Base-by-base conservation (phyloP, 2,329 filamentous ascomycete genomes). In the Trichophyton equinum region DNA sequence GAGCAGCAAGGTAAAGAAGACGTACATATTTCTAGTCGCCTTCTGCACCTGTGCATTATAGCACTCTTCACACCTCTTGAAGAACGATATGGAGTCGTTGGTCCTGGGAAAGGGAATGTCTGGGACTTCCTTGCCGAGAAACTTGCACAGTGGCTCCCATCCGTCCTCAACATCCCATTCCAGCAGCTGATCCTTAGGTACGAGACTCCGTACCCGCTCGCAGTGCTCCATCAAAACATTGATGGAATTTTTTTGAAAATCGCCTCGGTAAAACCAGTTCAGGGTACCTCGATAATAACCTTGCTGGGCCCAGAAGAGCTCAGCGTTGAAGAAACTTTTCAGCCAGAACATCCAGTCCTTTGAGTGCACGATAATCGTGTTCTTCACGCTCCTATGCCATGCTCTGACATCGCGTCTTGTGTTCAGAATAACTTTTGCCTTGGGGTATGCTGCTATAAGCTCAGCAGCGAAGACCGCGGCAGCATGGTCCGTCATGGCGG, bases 351-450 rank as follows among this genome's bases (percentile, higher is more conserved):
- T 30, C 51, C 51, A 55, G 27, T 55, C 51, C 33, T n/a, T 55
- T 6, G 51, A 55, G 27, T 55, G 51, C 27, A 36, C 38, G 59
- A 38, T 20, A 6, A 59, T 69, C 69, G 33, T 72, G 80, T 63
- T 76, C 51, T 20, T 55, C 4, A 55, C 51, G n/a, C 51, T 55
- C 2, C 33, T 60, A 55, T 58, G 77, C 83, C 85, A 88, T 46
- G 82, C 81, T 70, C 87, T 78, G 42, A 87, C 82, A 61, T 87
- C 83, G 53, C 85, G 81, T 6, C 51, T 4, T 61, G 80, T 85
- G 13, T 84, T 86, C 64, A 89, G 76, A 57, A 89, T 79, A 60
- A 88, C 82, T 73, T 88, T 88, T 62, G 86, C 86, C 60, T 88
- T 83, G 1, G 86, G 86, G 69, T 88, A 89, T 15, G 84, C 83